Evolutionary conservation across 306 rosid species (phyloP), one percentile per base, ranked within the genome.

Genomic region (Vigna radiata): DNA sequence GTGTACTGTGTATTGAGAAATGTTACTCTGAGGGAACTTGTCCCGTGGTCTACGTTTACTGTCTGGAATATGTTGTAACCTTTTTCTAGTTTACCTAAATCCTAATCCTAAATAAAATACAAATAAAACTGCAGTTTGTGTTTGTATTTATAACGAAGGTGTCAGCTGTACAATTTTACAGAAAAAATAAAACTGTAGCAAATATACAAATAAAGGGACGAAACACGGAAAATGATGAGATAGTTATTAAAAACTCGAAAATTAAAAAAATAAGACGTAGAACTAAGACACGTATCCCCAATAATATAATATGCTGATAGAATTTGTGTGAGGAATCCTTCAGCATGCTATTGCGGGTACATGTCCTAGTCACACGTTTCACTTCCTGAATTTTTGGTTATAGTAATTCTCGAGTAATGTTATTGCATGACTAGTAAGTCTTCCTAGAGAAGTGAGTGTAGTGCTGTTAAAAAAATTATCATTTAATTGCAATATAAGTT

Each of bases 401-500:
- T 21, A 21, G 1, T 21, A 21, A 0, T 21, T 21, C 21, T 21
- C 21, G 48, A 43, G 4, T 60, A 23, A 48, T 29, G 11, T 25
- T 53, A 62, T 41, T 53, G 33, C 56, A 52, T 21, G 66, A 39
- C 23, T 54, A 55, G 13, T 77, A 49, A 43, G 27, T 77, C 50
- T 52, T 16, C 61, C 27, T 31, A 19, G 77, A 46, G 63, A 49
- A 49, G 64, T 61, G 67, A 43, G 10, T 31, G 21, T 70, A 61
- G 43, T 13, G 53, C 48, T 41, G 75, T 66, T 68, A 68, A 17
- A 39, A 39, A 64, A 49, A 10, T 62, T n/a, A 50, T 60, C 39
- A 49, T 52, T 18, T 61, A n/a, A 21, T 37, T 75, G 80, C 37
- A 46, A 50, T 46, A 23, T 77, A 73, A 77, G 75, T 68, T 19